Evolutionary conservation across 208 protist genomes (phyloP).

Genomic region (Angomonas desouzai): DNA sequence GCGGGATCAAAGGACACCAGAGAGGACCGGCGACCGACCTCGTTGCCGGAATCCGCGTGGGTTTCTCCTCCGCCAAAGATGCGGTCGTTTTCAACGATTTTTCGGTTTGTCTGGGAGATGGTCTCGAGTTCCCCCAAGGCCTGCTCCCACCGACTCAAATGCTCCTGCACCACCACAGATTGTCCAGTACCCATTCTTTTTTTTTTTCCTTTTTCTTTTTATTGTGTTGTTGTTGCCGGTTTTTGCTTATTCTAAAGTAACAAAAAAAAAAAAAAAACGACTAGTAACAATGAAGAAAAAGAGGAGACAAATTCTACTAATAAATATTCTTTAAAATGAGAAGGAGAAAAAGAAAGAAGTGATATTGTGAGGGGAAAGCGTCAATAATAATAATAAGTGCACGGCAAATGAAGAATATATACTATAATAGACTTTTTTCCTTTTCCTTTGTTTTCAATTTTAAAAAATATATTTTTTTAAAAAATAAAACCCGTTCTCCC

Average conservation of each 20-base stretch:
- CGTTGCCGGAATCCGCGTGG: conserved; percentile 8
- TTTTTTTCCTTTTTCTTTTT: conserved; percentile 11
- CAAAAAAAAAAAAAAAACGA: conserved; percentile 16
- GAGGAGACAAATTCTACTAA: not conserved
- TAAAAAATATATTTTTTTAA: not conserved
- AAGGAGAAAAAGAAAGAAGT: conserved; percentile 14
- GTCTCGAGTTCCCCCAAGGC: conserved; percentile 60
- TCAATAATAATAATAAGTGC: too few relatives aligned
- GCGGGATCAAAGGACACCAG: conserved; percentile 63
- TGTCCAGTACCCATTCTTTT: conserved; percentile 58
- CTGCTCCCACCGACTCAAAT: conserved; percentile 73
- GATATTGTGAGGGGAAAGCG: too few relatives aligned
- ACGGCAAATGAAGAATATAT: too few relatives aligned
- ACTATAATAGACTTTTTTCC: too few relatives aligned
- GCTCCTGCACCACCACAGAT: conserved; percentile 45
- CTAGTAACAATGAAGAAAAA: conserved; percentile 5
- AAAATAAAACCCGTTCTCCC: not conserved
- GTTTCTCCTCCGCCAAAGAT: conserved; percentile 39
- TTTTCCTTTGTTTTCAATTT: conserved; percentile 15
- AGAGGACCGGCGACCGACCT: conserved; percentile 39
- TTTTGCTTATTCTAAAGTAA: conserved; percentile 5
- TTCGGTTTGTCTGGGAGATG: conserved; percentile 46
- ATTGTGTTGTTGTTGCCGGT: too few relatives aligned
- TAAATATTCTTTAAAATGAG: conserved; percentile 1
- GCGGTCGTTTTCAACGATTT: conserved; percentile 53